Evolutionary conservation across 2,329 filamentous ascomycete species (phyloP).

Genomic region (Talaromyces sp.): DNA sequence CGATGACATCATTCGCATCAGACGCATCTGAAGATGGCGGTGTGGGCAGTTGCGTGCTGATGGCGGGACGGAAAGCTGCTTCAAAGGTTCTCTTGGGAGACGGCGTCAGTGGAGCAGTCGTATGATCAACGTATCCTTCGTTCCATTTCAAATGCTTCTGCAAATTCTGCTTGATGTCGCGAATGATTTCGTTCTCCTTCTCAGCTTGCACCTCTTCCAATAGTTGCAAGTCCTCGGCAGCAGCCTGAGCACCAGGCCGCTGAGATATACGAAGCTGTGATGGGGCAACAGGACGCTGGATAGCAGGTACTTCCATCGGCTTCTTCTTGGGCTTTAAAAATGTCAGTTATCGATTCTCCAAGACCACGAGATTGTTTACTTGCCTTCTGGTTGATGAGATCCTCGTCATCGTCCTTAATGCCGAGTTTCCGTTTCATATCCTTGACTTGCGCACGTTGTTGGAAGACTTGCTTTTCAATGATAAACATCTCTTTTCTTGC

Average conservation of each 20-base stretch:
- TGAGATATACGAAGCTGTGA: conserved; percentile 65
- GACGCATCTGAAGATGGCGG: conserved; percentile 47
- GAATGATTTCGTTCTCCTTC: conserved; percentile 72
- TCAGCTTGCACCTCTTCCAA: conserved; percentile 73
- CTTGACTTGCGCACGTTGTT: conserved; percentile 76
- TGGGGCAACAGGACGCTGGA: conserved; percentile 57
- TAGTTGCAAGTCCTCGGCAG: conserved; percentile 70
- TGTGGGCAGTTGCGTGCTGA: conserved; percentile 60
- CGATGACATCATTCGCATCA: conserved; percentile 34
- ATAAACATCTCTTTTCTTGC: conserved; percentile 71
- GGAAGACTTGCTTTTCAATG: conserved; percentile 72
- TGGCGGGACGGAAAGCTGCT: conserved; percentile 61
- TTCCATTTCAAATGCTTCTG: conserved; percentile 91
- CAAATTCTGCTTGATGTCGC: conserved; percentile 80
- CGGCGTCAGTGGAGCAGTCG: conserved; percentile 76
- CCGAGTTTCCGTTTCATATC: conserved; percentile 80
- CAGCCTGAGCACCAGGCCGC: conserved; percentile 63
- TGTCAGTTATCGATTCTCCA: conserved; percentile 38
- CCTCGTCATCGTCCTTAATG: conserved; percentile 90
- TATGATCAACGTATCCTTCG: conserved; percentile 80
- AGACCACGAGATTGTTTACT: conserved; percentile 30
- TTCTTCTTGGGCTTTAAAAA: conserved; percentile 66
- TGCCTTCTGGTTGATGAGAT: conserved; percentile 91
- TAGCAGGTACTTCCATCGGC: conserved; percentile 54
- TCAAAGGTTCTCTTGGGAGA: conserved; percentile 60